phyloP scores from a whole-genome alignment of 192 early-diverging fungal species.

The Backusella australiensis region DNA sequence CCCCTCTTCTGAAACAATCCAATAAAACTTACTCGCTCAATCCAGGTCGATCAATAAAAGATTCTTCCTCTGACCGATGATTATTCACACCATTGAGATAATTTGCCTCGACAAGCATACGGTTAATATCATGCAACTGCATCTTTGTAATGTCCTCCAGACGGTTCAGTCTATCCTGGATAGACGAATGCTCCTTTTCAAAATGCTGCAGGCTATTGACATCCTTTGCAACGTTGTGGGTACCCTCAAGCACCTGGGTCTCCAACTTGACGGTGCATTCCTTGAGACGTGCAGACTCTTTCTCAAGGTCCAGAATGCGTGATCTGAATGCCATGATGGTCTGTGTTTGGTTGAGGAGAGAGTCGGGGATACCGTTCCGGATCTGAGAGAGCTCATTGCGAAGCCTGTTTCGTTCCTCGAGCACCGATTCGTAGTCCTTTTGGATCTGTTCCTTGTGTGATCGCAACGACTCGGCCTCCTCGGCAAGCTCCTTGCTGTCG shows the following conservation, averaged over 20 bases:
- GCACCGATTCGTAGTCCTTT: constrained; percentile 5
- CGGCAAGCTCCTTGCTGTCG: neutral
- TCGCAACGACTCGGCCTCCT: constrained; percentile 13
- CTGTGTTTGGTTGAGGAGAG: constrained; percentile 33
- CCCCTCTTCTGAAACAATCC: too few relatives aligned
- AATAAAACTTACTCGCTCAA: constrained; percentile 37
- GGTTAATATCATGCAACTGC: constrained; percentile 50
- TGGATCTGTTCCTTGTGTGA: constrained; percentile 25
- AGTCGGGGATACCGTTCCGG: constrained; percentile 33
- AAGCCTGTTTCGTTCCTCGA: constrained; percentile 27
- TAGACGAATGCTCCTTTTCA: constrained; percentile 23
- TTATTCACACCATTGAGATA: constrained; percentile 47
- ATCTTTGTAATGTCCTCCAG: constrained; percentile 43
- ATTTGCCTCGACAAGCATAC: constrained; percentile 57
- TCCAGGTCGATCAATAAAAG: constrained; percentile 48
- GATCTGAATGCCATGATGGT: constrained; percentile 33
- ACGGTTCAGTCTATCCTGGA: constrained; percentile 26
- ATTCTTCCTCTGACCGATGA: constrained; percentile 44
- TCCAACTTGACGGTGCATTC: constrained; percentile 35
- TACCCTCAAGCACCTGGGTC: constrained; percentile 14
- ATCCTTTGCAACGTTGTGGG: constrained; percentile 38
- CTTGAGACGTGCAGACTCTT: constrained; percentile 25
- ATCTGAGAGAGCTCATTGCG: constrained; percentile 27
- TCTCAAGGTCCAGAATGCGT: constrained; percentile 38
- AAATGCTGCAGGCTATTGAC: constrained; percentile 25